Evolutionary conservation across 495 filamentous ascomycete species (phyloP).

Genomic region (Hypomontagnella submonticulosa): DNA sequence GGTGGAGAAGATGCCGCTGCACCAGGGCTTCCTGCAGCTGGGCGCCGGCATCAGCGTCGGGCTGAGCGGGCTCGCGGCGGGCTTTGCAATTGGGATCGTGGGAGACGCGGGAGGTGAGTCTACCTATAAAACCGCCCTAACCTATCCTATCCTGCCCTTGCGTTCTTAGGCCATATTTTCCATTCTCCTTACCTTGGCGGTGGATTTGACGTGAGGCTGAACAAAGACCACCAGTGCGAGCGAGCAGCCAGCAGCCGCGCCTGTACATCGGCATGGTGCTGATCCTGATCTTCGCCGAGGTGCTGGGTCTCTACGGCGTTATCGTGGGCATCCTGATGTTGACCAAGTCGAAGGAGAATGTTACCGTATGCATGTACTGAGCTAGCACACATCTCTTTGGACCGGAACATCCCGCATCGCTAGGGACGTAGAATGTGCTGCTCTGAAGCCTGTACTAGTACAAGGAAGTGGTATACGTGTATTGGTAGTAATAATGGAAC

Average conservation of each 20-base stretch:
- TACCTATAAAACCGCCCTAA: background rate
- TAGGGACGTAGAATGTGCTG: background rate
- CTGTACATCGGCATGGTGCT: constrained; percentile 95
- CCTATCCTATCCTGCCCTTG: background rate
- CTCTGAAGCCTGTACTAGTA: background rate
- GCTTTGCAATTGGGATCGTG: constrained; percentile 93
- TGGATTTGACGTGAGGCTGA: constrained; percentile 6
- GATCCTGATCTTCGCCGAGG: constrained; percentile 93
- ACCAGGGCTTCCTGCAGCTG: constrained; percentile 59
- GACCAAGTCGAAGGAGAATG: constrained; percentile 50
- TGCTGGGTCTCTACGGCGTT: constrained; percentile 76
- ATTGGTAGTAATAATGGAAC: constrained; percentile 3
- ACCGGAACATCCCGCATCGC: background rate
- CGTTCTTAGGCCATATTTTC: background rate
- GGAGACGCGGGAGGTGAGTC: constrained; percentile 77
- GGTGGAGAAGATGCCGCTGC: constrained; percentile 57
- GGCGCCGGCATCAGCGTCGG: constrained; percentile 60
- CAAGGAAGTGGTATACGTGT: background rate
- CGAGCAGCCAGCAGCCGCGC: constrained; percentile 87
- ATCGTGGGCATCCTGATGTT: constrained; percentile 58
- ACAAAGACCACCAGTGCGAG: constrained; percentile 65
- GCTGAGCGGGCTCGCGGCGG: constrained; percentile 74
- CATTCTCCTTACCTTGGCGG: background rate
- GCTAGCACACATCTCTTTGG: background rate
- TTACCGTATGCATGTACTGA: constrained; percentile 50